Conservation (phyloP, 169 alveolate species). For the Eimeria acervulina region DNA sequence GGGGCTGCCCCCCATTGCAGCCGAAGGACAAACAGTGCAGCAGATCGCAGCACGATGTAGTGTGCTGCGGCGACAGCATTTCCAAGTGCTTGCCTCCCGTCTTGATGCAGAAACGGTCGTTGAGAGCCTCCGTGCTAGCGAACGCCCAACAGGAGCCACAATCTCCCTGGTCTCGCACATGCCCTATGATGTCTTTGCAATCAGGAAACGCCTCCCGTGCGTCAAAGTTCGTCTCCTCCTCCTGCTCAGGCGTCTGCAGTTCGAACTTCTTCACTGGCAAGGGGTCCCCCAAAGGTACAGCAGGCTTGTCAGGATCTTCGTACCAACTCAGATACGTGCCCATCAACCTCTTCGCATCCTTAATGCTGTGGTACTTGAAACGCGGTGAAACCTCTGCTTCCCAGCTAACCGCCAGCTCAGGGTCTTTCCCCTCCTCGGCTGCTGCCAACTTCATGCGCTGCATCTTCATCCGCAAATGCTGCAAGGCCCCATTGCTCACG, state of each 20-base stretch:
- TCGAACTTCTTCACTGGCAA: constrained; percentile 44
- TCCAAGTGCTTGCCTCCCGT: constrained; percentile 76
- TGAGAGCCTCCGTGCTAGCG: constrained; percentile 92
- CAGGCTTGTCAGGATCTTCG: constrained; percentile 44
- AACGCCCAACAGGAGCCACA: constrained; percentile 96
- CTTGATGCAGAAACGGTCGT: constrained; percentile 91
- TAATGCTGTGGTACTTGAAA: constrained; percentile 44
- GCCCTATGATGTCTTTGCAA: constrained; percentile 85
- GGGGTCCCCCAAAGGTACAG: constrained; percentile 46
- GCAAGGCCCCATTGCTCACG: constrained; percentile 57
- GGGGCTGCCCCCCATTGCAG: constrained; percentile 91
- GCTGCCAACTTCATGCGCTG: constrained; percentile 30
- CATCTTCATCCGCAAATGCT: constrained; percentile 54
- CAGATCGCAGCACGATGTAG: constrained; percentile 87
- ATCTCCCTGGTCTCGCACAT: constrained; percentile 91
- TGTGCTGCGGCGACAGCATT: constrained; percentile 87
- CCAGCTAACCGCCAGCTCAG: constrained; percentile 59
- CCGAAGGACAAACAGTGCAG: constrained; percentile 85
- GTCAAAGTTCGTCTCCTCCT: constrained; percentile 32
- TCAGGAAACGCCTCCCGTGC: constrained; percentile 76
- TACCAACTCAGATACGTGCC: constrained; percentile 67
- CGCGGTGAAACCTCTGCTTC: constrained; percentile 77
- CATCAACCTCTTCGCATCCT: constrained; percentile 78
- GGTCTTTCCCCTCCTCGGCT: constrained; percentile 12
- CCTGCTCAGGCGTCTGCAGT: not conserved